Conservation (phyloP, 2,329 filamentous ascomycete species). For the Aspergillus fumigatus region DNA sequence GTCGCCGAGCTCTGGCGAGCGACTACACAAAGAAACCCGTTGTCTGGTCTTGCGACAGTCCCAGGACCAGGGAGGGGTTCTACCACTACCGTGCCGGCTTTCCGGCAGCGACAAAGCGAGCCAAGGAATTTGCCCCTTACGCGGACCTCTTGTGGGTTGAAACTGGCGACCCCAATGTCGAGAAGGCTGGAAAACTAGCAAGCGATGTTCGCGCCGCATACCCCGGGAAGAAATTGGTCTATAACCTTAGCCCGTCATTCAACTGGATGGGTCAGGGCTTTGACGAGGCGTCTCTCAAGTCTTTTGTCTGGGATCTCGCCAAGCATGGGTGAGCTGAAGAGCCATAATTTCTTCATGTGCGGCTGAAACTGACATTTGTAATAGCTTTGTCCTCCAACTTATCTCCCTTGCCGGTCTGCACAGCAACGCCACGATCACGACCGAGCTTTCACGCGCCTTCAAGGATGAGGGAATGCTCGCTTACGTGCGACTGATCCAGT, state of each 20-base stretch:
- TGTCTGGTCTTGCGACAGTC: constrained; percentile 85
- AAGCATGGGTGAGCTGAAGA: constrained; percentile 66
- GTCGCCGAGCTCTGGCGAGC: constrained; percentile 68
- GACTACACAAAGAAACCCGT: constrained; percentile 64
- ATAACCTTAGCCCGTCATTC: constrained; percentile 94
- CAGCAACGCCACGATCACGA: constrained; percentile 58
- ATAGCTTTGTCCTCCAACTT: constrained; percentile 58
- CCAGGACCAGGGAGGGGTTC: constrained; percentile 80
- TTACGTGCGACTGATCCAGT: constrained; percentile 91
- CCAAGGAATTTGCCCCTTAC: constrained; percentile 84
- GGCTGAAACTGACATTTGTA: neutral
- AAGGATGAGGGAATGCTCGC: constrained; percentile 93
- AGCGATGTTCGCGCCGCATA: constrained; percentile 64
- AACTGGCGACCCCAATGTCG: constrained; percentile 81
- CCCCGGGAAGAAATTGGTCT: constrained; percentile 85
- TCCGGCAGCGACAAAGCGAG: constrained; percentile 83
- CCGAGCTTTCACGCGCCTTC: constrained; percentile 75
- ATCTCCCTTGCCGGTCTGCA: constrained; percentile 63
- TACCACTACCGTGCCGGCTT: constrained; percentile 62
- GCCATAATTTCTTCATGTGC: neutral
- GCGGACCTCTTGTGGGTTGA: constrained; percentile 97
- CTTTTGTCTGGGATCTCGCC: constrained; percentile 95
- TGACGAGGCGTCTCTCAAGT: constrained; percentile 72
- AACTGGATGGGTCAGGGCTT: constrained; percentile 99
- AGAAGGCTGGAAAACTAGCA: constrained; percentile 70